These are phyloP conservation scores for Brassica nigra DNA, from an alignment of 345 rosid species.

Conservation along the genomic window DNA sequence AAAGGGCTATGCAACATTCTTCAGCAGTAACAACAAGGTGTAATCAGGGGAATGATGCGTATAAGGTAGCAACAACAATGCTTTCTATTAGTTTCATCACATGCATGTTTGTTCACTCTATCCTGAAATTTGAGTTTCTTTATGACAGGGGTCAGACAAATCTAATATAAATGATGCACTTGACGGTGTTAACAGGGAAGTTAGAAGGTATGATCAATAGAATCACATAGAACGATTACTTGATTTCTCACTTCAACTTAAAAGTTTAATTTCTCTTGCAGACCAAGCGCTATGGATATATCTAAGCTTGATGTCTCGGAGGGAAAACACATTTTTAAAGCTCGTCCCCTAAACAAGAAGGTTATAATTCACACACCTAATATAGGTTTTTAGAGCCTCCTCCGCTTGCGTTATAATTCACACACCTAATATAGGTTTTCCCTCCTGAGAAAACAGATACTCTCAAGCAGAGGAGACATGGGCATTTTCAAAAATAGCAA, in stretches of 20 bases:
- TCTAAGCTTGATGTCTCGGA: slow-evolving; percentile 48
- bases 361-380: slow-evolving; percentile 27
- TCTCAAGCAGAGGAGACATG: slow-evolving; percentile 78
- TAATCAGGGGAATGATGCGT: slow-evolving; percentile 41
- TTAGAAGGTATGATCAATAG: slow-evolving; percentile 49
- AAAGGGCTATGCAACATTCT: slow-evolving; percentile 83
- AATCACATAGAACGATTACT: slow-evolving; percentile 8
- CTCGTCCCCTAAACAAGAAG: slow-evolving; percentile 81
- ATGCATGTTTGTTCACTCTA: neutral
- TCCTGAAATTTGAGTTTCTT: slow-evolving; percentile 14
- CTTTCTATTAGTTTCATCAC: slow-evolving; percentile 1
- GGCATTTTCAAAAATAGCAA: slow-evolving; percentile 71
- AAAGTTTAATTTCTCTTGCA: slow-evolving; percentile 24
- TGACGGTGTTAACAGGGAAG: slow-evolving; percentile 49
- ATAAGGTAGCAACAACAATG: slow-evolving; percentile 49
- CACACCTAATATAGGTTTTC: neutral
- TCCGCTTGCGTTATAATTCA: neutral
- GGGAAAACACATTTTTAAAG: slow-evolving; percentile 57
- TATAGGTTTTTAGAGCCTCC: neutral
- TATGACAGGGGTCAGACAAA: slow-evolving; percentile 54
- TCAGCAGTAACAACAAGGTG: slow-evolving; percentile 56
- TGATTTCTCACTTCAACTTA: slow-evolving; percentile 10
- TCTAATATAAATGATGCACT: slow-evolving; percentile 40
- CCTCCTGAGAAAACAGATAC: slow-evolving; percentile 49
- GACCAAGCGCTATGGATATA: slow-evolving; percentile 48